Conservation (phyloP, 2,329 filamentous ascomycete genomes). For the Simplicillium sp. region DNA sequence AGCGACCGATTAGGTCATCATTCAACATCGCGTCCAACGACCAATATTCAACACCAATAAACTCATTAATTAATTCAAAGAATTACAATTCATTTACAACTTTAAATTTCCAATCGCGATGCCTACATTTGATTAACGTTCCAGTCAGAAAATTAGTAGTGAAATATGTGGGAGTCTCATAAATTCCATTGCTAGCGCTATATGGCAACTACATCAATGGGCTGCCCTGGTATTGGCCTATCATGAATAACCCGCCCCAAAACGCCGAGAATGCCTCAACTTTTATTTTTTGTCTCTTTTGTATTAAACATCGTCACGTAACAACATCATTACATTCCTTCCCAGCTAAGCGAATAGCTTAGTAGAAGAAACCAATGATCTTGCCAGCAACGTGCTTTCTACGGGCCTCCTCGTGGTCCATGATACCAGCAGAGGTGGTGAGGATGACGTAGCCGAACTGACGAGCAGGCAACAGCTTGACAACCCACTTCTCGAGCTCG, state of each 20-base stretch:
- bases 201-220: slow-evolving; percentile 19
- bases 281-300: slow-evolving; percentile 10
- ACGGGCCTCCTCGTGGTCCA: slow-evolving; percentile 99
- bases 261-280: neutral
- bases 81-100: no score
- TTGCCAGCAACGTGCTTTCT: slow-evolving; percentile 99
- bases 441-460: slow-evolving; percentile 99
- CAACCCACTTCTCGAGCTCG: slow-evolving; percentile 99
- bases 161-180: slow-evolving; percentile 13
- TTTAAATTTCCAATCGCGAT: no score
- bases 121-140: no score
- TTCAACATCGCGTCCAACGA: no score
- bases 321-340: neutral
- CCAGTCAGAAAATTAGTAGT: no score
- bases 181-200: slow-evolving; percentile 23
- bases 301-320: slow-evolving; percentile 3
- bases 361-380: slow-evolving; percentile 99
- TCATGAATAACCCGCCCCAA: neutral
- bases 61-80: no score
- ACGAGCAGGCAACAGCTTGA: slow-evolving; percentile 97
- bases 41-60: no score
- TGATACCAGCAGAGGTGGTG: slow-evolving; percentile 98
- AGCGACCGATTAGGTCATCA: no score
- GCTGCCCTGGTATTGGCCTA: slow-evolving; percentile 21
- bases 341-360: slow-evolving; percentile 24